phyloP scores from a whole-genome alignment of 768 basidiomycete genomes.

The Leccinum pellstonianum region DNA sequence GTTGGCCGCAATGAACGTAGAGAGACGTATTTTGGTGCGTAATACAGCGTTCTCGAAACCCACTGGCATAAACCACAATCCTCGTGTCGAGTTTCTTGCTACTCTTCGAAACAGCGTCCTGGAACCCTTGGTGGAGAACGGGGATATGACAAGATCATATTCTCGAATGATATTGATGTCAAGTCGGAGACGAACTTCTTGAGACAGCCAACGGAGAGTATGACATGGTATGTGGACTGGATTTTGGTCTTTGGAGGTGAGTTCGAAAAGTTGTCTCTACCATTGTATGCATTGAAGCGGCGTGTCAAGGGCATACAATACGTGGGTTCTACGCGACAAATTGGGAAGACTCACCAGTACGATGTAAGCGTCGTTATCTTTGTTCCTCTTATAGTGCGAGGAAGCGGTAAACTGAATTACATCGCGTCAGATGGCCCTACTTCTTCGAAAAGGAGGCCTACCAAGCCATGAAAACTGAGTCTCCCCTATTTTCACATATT shows the following conservation, averaged over 20 bases:
- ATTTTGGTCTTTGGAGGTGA: slow-evolving; percentile 36
- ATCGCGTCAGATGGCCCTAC: slow-evolving; percentile 36
- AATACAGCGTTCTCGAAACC: slow-evolving; percentile 12
- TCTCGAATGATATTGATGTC: slow-evolving; percentile 43
- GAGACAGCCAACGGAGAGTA: slow-evolving; percentile 37
- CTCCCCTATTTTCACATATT: slow-evolving; percentile 46
- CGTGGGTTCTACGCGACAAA: slow-evolving; percentile 25
- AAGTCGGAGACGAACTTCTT: slow-evolving; percentile 42
- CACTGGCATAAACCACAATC: neutral
- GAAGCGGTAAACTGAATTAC: neutral
- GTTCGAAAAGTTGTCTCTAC: slow-evolving; percentile 11
- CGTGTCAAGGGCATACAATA: slow-evolving; percentile 18
- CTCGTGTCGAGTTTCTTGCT: slow-evolving; percentile 10
- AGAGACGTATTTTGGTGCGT: slow-evolving; percentile 12
- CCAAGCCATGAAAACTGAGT: slow-evolving; percentile 36
- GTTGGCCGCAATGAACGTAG: slow-evolving; percentile 11
- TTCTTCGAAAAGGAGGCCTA: slow-evolving; percentile 39
- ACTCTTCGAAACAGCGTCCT: slow-evolving; percentile 41
- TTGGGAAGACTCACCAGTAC: slow-evolving; percentile 12
- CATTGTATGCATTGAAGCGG: neutral
- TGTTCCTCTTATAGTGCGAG: neutral
- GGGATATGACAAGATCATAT: slow-evolving; percentile 41
- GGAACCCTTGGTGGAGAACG: slow-evolving; percentile 37
- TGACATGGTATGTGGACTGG: slow-evolving; percentile 45
- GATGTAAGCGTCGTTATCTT: slow-evolving; percentile 5